These are phyloP conservation scores for Gleditsia sinensis DNA, from an alignment of 306 rosid species.

Conservation along the genomic window DNA sequence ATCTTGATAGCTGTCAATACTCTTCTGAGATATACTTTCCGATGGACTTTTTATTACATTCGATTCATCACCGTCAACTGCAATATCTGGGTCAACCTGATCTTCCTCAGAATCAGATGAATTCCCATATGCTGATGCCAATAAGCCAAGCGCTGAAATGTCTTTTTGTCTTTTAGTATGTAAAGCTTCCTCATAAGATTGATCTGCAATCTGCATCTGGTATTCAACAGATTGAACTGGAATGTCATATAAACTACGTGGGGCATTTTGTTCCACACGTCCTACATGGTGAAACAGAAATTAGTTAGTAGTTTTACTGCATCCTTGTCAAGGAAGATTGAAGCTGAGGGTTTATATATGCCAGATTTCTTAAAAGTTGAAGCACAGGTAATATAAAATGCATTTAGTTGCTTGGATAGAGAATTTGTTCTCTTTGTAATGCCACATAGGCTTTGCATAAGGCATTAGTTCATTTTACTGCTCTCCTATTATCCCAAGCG, in stretches of 20 bases:
- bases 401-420: constrained; percentile 1
- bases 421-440: constrained; percentile 6
- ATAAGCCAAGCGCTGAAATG: constrained; percentile 82
- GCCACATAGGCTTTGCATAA: neutral
- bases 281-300: constrained; percentile 45
- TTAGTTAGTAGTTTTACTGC: constrained; percentile 23
- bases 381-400: neutral
- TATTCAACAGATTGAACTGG: constrained; percentile 49
- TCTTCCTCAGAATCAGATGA: constrained; percentile 93
- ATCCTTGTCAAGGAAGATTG: constrained; percentile 24
- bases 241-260: constrained; percentile 43
- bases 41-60: constrained; percentile 46
- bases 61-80: constrained; percentile 44
- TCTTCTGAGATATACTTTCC: constrained; percentile 44
- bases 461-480: constrained; percentile 10
- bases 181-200: constrained; percentile 40
- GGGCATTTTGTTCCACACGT: constrained; percentile 44
- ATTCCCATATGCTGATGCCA: constrained; percentile 86
- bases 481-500: constrained; percentile 27
- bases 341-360: neutral
- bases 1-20: constrained; percentile 32
- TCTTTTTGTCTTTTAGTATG: constrained; percentile 46
- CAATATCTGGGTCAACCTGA: constrained; percentile 48
- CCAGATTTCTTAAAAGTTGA: neutral
- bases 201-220: constrained; percentile 40